These are phyloP conservation scores for Alternaria brassicicola DNA, from an alignment of 2,329 filamentous ascomycete genomes.

Conservation along the genomic window DNA sequence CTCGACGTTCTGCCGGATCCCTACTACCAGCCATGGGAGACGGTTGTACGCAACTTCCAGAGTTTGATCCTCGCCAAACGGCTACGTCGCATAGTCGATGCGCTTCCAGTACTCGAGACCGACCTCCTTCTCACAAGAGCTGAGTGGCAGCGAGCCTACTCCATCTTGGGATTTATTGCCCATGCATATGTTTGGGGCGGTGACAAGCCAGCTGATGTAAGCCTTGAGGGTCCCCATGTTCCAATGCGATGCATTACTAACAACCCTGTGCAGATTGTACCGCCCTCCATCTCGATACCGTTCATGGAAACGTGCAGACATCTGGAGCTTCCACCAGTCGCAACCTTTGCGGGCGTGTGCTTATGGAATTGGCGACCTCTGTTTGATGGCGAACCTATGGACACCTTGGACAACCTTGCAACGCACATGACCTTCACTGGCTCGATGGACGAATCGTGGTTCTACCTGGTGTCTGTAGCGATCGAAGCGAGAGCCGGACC, in stretches of 20 bases:
- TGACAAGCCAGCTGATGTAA: constrained; percentile 72
- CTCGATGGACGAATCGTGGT: constrained; percentile 96
- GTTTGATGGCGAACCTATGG: constrained; percentile 80
- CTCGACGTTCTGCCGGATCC: constrained; percentile 81
- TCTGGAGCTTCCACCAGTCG: constrained; percentile 88
- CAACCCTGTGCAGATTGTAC: constrained; percentile 62
- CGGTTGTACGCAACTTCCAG: constrained; percentile 83
- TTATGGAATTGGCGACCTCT: constrained; percentile 98
- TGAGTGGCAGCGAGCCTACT: constrained; percentile 90
- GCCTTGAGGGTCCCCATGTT: constrained; percentile 10
- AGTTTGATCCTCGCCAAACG: constrained; percentile 83
- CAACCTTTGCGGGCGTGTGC: constrained; percentile 88
- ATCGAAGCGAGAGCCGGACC: constrained; percentile 92
- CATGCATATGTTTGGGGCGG: constrained; percentile 93
- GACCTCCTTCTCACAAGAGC: constrained; percentile 78
- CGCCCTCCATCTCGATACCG: constrained; percentile 81
- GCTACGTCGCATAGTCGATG: constrained; percentile 78
- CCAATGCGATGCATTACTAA: constrained; percentile 22
- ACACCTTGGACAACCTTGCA: constrained; percentile 84
- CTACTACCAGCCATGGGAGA: constrained; percentile 96
- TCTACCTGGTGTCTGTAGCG: constrained; percentile 92
- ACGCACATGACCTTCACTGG: constrained; percentile 92
- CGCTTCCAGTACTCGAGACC: constrained; percentile 82
- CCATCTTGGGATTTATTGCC: constrained; percentile 76
- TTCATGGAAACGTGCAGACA: constrained; percentile 76